phyloP scores from a whole-genome alignment of 805 yeast genomes.

The Lachancea meyersii region DNA sequence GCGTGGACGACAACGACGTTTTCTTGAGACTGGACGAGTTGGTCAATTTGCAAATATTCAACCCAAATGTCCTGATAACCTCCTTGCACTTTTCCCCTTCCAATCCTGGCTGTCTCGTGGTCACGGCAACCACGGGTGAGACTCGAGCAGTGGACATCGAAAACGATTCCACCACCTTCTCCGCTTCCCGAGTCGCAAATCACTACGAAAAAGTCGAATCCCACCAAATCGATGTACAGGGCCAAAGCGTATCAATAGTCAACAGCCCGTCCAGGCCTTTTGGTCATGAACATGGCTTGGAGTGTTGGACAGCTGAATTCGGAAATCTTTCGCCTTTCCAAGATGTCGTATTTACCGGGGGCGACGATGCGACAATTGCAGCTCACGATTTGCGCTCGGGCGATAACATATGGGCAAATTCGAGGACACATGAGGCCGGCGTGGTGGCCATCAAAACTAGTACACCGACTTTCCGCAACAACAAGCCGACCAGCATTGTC shows the following conservation, averaged over 20 bases:
- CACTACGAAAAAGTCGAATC: constrained; percentile 11
- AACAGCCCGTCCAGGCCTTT: constrained; percentile 15
- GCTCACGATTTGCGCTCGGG: constrained; percentile 61
- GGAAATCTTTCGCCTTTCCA: constrained; percentile 48
- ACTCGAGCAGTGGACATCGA: constrained; percentile 32
- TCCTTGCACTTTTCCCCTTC: constrained; percentile 54
- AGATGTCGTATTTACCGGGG: constrained; percentile 73
- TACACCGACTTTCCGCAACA: constrained; percentile 19
- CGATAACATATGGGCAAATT: constrained; percentile 29
- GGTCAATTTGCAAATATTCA: constrained; percentile 42
- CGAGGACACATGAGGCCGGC: constrained; percentile 81
- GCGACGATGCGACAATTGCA: constrained; percentile 74
- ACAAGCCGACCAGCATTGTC: constrained; percentile 32
- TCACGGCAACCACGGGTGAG: constrained; percentile 67
- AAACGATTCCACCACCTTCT: neutral
- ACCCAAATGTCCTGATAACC: constrained; percentile 48
- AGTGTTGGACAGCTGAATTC: constrained; percentile 84
- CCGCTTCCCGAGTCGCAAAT: constrained; percentile 1
- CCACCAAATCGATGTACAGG: constrained; percentile 14
- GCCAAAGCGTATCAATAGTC: constrained; percentile 3
- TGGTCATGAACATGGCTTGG: constrained; percentile 52
- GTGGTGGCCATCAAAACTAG: constrained; percentile 69
- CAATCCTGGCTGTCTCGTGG: constrained; percentile 35
- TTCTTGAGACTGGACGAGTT: constrained; percentile 18
- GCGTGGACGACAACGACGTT: constrained; percentile 11